A percentile compares a stretch with the other conserved stretches of the same genome.
Conservation (phyloP, 2,329 filamentous ascomycete species). For the Aspergillus tanneri region DNA sequence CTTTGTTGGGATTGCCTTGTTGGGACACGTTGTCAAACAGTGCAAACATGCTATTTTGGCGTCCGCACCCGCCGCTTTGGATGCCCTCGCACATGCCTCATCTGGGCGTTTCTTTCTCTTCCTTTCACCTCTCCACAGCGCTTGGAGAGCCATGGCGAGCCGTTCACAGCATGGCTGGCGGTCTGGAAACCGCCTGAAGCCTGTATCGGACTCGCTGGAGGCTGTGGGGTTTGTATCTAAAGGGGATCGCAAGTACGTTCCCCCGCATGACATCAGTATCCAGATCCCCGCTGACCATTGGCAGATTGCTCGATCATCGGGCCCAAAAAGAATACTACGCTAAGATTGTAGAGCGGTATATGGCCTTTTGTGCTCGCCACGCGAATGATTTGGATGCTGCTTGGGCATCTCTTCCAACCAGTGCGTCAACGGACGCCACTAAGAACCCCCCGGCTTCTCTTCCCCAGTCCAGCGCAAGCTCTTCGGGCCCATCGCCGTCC, state of each 20-base stretch:
- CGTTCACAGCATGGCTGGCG: slow-evolving; percentile 19
- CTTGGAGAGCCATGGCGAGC: slow-evolving; percentile 19
- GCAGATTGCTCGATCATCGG: slow-evolving; percentile 69
- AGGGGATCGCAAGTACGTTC: slow-evolving; percentile 73
- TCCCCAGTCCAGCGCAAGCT: slow-evolving; percentile 20
- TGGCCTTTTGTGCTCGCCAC: slow-evolving; percentile 79
- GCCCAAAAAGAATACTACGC: slow-evolving; percentile 83
- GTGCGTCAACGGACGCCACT: slow-evolving; percentile 39
- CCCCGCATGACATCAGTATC: background rate
- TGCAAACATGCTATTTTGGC: slow-evolving; percentile 7
- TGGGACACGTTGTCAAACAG: slow-evolving; percentile 22
- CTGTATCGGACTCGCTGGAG: slow-evolving; percentile 75
- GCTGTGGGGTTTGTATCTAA: slow-evolving; percentile 84
- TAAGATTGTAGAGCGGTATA: slow-evolving; percentile 83
- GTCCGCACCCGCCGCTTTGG: background rate
- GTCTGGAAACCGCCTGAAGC: slow-evolving; percentile 59
- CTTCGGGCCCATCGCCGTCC: slow-evolving; percentile 44
- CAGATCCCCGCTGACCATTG: slow-evolving; percentile 20
- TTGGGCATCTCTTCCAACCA: slow-evolving; percentile 63
- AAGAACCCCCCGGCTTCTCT: slow-evolving; percentile 39
- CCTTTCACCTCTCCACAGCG: background rate
- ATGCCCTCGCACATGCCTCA: background rate
- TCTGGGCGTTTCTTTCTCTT: background rate
- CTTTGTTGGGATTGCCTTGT: slow-evolving; percentile 10
- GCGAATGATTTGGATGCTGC: slow-evolving; percentile 71